Conservation (phyloP, 139 green algal species). For the Astrephomene gubernaculifera region DNA sequence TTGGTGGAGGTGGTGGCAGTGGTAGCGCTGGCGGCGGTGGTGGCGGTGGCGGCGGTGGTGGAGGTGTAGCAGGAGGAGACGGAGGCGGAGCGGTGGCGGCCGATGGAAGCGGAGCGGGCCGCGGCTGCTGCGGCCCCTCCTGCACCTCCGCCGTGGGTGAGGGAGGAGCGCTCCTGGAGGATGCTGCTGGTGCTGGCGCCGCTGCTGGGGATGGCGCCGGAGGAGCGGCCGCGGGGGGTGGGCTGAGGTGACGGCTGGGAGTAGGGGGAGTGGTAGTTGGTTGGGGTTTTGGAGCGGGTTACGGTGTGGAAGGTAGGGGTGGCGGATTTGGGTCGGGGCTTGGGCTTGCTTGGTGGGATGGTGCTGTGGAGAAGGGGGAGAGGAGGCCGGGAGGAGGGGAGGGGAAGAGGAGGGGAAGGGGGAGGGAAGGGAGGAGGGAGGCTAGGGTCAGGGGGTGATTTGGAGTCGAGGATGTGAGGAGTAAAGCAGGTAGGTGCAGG, state of each 20-base stretch:
- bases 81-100: neutral
- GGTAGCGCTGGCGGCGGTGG: neutral
- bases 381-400: neutral
- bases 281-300: neutral
- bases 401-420: neutral
- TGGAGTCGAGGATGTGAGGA: neutral
- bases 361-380: neutral
- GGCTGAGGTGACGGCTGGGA: too few relatives aligned
- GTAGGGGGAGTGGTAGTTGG: neutral
- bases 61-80: neutral
- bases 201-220: too few relatives aligned
- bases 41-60: neutral
- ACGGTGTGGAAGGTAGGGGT: conserved; percentile 17
- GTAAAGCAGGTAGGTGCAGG: too few relatives aligned
- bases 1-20: neutral
- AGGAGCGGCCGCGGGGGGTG: too few relatives aligned
- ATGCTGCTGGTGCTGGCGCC: conserved; percentile 7
- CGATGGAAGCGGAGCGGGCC: neutral
- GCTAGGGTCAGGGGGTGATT: neutral
- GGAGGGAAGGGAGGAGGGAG: neutral
- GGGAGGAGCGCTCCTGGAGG: neutral
- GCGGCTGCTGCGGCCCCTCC: conserved; percentile 11
- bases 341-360: neutral
- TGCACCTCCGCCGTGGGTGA: neutral
- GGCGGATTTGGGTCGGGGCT: neutral